Evolutionary conservation across 1,139 yeast genomes (phyloP), one percentile per base, ranked within the genome.

Genomic region (Candida glucosophila): DNA sequence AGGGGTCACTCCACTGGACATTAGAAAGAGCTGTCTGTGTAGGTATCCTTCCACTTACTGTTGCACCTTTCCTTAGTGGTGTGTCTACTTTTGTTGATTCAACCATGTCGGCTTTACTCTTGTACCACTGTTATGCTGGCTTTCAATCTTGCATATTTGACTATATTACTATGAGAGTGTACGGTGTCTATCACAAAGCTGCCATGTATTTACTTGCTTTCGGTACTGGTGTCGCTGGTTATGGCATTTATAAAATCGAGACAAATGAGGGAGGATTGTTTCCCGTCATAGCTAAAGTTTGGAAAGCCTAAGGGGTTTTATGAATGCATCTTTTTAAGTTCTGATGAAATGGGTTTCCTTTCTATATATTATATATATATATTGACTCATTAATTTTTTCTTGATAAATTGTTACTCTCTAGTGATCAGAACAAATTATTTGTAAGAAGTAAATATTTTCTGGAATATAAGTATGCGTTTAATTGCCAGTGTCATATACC

Each of bases 1-100:
- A 82, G 44, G 96, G 96, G 16, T 77, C 94, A 4, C 76, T 73
- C 50, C 96, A 86, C 61, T 86, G 95, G 95, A 60, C 85, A 9
- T 74, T 78, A 43, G 96, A 88, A 52, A 70, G 86, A 40, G 43
- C 72, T 5, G 60, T 81, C 9, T 68, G 88, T 6, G 52, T 76
- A 13, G 70, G 79, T 2, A 53, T 86, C 47, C 66, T 82, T n/a
- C 97, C 97, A 14, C 59, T 88, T 35, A 57, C 75, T 5, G 58
- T 76, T 31, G 58, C 79, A 3, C 95, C 97, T 5, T 72, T 86
- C 35, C 69, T 77, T 17, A 64, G 77, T 19, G 77, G 81, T 10
- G 71, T 76, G 12, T 58, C 77, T 28, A 94, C 95, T 1, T 47
- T 79, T 12, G 39, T 81, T 17, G 97, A 88, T 52, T 71, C 92